phyloP scores from a whole-genome alignment of 306 rosid species.

The Erythrophleum fordii region DNA sequence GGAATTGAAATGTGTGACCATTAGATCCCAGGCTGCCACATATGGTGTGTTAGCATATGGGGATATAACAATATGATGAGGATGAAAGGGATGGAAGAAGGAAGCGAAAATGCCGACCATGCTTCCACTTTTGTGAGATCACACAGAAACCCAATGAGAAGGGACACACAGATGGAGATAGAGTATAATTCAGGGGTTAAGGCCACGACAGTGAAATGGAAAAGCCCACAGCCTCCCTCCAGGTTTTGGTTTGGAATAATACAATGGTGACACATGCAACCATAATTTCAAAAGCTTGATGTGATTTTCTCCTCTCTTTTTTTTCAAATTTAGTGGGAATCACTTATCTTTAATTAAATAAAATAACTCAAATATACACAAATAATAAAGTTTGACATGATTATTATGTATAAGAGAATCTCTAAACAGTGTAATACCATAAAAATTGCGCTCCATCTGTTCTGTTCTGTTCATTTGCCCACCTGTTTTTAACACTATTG shows the following conservation, averaged over 20 bases:
- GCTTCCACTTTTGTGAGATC: conserved; percentile 23
- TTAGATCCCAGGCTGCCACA: too few species aligned
- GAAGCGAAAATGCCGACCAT: conserved; percentile 34
- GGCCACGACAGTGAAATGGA: conserved; percentile 37
- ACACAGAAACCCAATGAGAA: conserved; percentile 1
- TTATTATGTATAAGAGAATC: conserved; percentile 45
- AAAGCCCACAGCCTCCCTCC: conserved; percentile 29
- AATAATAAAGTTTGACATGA: conserved; percentile 40
- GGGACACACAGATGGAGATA: conserved; percentile 15
- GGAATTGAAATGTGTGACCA: too few species aligned
- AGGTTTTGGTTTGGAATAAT: conserved; percentile 18
- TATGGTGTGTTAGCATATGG: too few species aligned
- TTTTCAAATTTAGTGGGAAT: too few species aligned
- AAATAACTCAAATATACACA: too few species aligned
- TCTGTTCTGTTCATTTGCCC: conserved; percentile 19
- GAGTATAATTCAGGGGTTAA: conserved; percentile 35
- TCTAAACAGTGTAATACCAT: conserved; percentile 27
- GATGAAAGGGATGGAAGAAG: too few species aligned
- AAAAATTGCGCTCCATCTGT: neutral
- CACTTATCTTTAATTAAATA: neutral
- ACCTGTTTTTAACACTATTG: neutral
- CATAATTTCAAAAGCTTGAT: conserved; percentile 36
- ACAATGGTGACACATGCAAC: conserved; percentile 11
- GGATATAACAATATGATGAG: too few species aligned
- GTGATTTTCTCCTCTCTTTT: neutral